A percentile compares a stretch with the other conserved stretches of the same genome.
Evolutionary conservation across 176 grass and related monocot genomes (phyloP).

Genomic region (Panicum miliaceum): DNA sequence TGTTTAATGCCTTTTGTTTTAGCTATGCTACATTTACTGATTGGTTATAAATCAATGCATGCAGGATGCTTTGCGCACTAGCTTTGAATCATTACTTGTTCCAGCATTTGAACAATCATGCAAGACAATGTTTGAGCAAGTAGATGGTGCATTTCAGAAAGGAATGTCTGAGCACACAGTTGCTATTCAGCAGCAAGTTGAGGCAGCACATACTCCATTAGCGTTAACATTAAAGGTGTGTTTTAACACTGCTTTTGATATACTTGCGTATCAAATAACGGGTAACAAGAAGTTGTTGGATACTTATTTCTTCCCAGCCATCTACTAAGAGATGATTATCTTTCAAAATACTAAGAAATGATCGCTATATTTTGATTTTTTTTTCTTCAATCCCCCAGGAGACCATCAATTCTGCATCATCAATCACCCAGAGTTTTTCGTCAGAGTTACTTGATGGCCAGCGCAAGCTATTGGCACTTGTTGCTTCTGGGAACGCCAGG

Average conservation of each 20-base stretch:
- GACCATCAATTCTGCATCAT: constrained; percentile 83
- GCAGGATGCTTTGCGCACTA: constrained; percentile 83
- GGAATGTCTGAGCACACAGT: constrained; percentile 90
- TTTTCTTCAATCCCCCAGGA: constrained; percentile 53
- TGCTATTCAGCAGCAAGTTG: constrained; percentile 87
- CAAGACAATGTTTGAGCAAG: constrained; percentile 97
- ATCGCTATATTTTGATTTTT: constrained; percentile 28
- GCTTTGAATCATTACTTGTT: constrained; percentile 78
- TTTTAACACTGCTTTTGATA: background rate
- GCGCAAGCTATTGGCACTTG: constrained; percentile 73
- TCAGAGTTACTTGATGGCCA: constrained; percentile 87
- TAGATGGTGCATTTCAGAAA: constrained; percentile 93
- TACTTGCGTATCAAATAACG: constrained; percentile 31
- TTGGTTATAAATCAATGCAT: constrained; percentile 36
- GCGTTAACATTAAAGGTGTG: constrained; percentile 87
- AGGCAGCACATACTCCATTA: constrained; percentile 82
- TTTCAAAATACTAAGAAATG: constrained; percentile 14
- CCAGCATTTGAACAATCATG: constrained; percentile 93
- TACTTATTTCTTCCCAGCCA: constrained; percentile 1
- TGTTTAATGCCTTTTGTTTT: constrained; percentile 22
- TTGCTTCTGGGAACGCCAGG: constrained; percentile 74
- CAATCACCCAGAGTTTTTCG: constrained; percentile 78
- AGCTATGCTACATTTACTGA: constrained; percentile 30
- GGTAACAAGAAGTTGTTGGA: constrained; percentile 16
- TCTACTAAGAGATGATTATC: background rate